Percentiles rank a stretch among this genome's conserved stretches.
These are phyloP conservation scores for Babesia sp. DNA, from an alignment of 169 alveolate genomes.

Conservation along the genomic window DNA sequence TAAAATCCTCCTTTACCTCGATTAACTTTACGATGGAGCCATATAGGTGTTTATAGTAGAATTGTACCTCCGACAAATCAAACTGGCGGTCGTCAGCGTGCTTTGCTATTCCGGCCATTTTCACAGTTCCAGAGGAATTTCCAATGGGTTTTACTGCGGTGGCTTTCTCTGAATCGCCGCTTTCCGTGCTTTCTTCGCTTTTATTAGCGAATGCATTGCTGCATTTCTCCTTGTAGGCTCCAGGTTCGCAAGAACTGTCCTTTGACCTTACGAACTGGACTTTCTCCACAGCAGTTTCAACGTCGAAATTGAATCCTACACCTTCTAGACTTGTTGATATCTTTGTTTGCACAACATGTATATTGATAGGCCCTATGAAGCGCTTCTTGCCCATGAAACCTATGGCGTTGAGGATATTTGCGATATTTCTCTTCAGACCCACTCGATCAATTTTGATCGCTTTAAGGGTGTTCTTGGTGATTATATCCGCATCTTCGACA, in stretches of 20 bases:
- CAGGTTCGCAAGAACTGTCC: background rate
- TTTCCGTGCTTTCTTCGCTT: background rate
- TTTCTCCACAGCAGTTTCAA: conserved; percentile 5
- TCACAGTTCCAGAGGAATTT: background rate
- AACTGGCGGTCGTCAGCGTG: conserved; percentile 48
- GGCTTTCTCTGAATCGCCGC: background rate
- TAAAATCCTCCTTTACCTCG: conserved; percentile 29
- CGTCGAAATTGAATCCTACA: conserved; percentile 14
- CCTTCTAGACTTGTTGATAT: conserved; percentile 20
- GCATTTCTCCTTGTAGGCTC: background rate
- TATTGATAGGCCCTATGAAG: conserved; percentile 21
- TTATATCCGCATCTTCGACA: conserved; percentile 36
- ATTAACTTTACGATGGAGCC: conserved; percentile 40
- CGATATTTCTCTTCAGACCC: conserved; percentile 21
- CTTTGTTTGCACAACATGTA: background rate
- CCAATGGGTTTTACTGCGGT: background rate
- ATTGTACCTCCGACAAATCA: conserved; percentile 38
- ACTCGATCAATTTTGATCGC: conserved; percentile 32
- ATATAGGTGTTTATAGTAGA: conserved; percentile 34
- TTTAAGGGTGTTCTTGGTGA: background rate
- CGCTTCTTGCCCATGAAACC: conserved; percentile 24
- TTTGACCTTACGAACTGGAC: conserved; percentile 3
- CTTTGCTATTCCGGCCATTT: background rate
- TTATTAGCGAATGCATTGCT: background rate
- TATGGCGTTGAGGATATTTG: background rate